phyloP scores from a whole-genome alignment of 805 yeast genomes.

The Teunomyces barrocoloradensis region DNA sequence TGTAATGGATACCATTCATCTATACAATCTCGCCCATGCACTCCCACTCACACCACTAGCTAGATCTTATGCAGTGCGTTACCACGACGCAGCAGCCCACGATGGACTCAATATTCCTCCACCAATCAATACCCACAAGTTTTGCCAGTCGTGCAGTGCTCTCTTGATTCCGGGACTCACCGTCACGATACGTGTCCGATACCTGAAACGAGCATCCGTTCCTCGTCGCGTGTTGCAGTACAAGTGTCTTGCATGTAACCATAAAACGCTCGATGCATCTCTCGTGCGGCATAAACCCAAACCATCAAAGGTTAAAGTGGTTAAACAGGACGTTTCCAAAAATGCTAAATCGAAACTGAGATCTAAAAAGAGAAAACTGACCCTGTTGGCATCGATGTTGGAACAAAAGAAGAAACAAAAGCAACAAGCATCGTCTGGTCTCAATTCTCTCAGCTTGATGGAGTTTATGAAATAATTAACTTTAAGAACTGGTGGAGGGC shows the following conservation, averaged over 20 bases:
- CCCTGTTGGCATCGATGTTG: constrained; percentile 41
- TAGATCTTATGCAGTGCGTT: constrained; percentile 21
- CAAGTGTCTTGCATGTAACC: constrained; percentile 20
- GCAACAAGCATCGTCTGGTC: constrained; percentile 23
- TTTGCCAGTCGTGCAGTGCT: constrained; percentile 32
- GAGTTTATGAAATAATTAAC: constrained; percentile 22
- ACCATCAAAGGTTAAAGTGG: constrained; percentile 8
- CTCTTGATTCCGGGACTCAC: constrained; percentile 36
- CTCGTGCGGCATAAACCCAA: constrained; percentile 5
- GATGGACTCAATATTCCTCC: constrained; percentile 27
- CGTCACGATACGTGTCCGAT: constrained; percentile 19
- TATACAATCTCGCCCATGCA: constrained; percentile 29
- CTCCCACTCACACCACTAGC: constrained; percentile 24
- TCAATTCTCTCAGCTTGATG: constrained; percentile 43
- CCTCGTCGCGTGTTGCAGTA: constrained; percentile 10
- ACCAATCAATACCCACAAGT: constrained; percentile 19
- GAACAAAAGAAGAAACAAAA: constrained; percentile 40
- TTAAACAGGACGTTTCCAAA: background rate
- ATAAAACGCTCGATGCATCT: constrained; percentile 7
- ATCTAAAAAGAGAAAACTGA: constrained; percentile 42
- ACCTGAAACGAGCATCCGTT: constrained; percentile 4
- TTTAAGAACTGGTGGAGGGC: background rate
- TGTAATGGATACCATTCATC: constrained; percentile 25
- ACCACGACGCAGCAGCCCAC: constrained; percentile 19
- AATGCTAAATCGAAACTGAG: constrained; percentile 17